phyloP scores from a whole-genome alignment of 148 eudicot species.

The Limonium bicolor region DNA sequence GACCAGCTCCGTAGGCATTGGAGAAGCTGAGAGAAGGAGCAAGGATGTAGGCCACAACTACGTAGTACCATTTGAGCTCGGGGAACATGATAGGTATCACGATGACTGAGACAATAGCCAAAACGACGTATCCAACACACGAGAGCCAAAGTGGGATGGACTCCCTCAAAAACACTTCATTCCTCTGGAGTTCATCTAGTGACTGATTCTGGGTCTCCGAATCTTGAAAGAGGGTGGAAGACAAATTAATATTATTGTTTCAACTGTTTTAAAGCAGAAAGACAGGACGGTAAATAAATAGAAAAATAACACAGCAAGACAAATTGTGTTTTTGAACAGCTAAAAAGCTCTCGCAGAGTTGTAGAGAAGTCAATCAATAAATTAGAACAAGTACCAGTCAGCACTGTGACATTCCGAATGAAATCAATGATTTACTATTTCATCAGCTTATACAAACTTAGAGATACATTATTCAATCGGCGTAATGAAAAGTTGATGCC shows the following conservation, averaged over 20 bases:
- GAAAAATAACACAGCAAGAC: not conserved
- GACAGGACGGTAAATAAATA: not conserved
- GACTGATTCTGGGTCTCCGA: slow-evolving; percentile 20
- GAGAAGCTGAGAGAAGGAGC: slow-evolving; percentile 86
- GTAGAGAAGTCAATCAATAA: no score
- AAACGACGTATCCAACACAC: slow-evolving; percentile 36
- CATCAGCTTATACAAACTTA: no score
- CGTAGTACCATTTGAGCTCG: slow-evolving; percentile 68
- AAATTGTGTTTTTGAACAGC: not conserved
- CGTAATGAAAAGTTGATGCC: no score
- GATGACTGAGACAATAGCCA: slow-evolving; percentile 48
- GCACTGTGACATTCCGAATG: no score
- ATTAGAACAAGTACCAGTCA: no score
- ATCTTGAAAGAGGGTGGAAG: slow-evolving; percentile 8
- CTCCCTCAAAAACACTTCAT: slow-evolving; percentile 49
- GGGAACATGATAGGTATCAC: slow-evolving; percentile 71
- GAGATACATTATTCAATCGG: no score
- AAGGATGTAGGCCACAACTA: slow-evolving; percentile 45
- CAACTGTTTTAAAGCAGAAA: not conserved
- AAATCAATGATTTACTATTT: no score
- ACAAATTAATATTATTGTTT: not conserved
- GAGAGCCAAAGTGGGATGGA: slow-evolving; percentile 69
- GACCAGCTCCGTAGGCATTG: slow-evolving; percentile 88
- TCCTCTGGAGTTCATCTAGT: slow-evolving; percentile 37
- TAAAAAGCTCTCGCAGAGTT: no score